Conservation (phyloP, 2,329 filamentous ascomycete genomes). For the Cercospora brassicicola region DNA sequence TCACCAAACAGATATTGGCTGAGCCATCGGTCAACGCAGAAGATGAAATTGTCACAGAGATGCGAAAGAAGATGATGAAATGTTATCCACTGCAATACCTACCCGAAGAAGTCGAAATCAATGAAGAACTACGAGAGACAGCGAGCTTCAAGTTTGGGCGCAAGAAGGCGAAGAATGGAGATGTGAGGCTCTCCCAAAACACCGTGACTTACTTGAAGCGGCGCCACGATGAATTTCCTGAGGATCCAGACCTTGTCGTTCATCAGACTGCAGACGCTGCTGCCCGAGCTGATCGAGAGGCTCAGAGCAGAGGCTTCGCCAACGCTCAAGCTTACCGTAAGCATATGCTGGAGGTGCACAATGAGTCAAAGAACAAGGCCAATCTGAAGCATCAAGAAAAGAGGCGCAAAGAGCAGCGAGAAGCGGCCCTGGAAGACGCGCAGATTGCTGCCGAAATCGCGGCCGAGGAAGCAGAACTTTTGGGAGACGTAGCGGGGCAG, state of each 20-base stretch:
- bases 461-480: conserved; percentile 5
- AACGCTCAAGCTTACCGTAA: conserved; percentile 13
- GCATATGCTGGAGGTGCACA: conserved; percentile 13
- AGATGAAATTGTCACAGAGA: conserved; percentile 48
- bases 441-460: conserved; percentile 10
- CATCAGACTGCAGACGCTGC: conserved; percentile 18
- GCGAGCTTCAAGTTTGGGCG: conserved; percentile 11
- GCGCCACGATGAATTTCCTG: conserved; percentile 7
- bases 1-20: conserved; percentile 54
- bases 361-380: background rate
- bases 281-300: conserved; percentile 14
- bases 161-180: conserved; percentile 12
- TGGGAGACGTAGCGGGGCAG: conserved; percentile 17
- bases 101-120: conserved; percentile 45
- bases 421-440: background rate
- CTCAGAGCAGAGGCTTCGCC: conserved; percentile 16
- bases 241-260: conserved; percentile 11
- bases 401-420: conserved; percentile 1
- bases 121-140: conserved; percentile 31
- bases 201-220: background rate
- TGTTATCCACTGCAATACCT: conserved; percentile 47
- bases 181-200: background rate
- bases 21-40: conserved; percentile 49
- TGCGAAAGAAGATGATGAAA: conserved; percentile 54
- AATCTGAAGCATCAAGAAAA: conserved; percentile 2